Evolutionary conservation across 495 filamentous ascomycete species (phyloP).

Genomic region (Geopyxis carbonaria): DNA sequence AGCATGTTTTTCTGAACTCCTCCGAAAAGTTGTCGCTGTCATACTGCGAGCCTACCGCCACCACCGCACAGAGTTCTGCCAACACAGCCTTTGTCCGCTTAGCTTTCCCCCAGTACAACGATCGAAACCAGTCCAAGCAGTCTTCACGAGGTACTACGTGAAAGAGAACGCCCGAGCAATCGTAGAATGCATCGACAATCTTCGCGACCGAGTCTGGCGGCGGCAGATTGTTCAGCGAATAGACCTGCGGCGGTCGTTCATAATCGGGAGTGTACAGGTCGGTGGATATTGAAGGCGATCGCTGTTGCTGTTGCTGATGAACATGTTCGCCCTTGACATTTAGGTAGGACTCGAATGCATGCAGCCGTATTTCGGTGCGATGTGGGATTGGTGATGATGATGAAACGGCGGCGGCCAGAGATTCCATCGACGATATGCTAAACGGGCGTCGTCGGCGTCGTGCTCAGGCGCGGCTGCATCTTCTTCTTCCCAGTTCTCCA

Average conservation of each 20-base stretch:
- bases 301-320: no score
- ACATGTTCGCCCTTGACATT: no score
- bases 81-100: not conserved
- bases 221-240: not conserved
- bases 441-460: no score
- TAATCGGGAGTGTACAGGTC: no score
- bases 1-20: not conserved
- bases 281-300: no score
- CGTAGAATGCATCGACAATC: constrained; percentile 1
- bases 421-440: no score
- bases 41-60: constrained; percentile 1
- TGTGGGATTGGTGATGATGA: no score
- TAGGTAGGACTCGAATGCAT: no score
- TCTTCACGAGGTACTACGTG: not conserved
- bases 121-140: not conserved
- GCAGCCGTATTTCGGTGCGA: no score
- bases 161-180: constrained; percentile 3
- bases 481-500: no score
- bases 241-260: not conserved
- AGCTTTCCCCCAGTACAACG: constrained; percentile 1
- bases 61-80: constrained; percentile 2
- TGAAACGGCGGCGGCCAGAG: no score
- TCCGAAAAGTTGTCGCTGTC: not conserved
- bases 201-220: not conserved
- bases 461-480: no score